Base-by-base conservation (phyloP, 1,284 basidiomycete genomes). In the Xerocomus nothofagi region DNA sequence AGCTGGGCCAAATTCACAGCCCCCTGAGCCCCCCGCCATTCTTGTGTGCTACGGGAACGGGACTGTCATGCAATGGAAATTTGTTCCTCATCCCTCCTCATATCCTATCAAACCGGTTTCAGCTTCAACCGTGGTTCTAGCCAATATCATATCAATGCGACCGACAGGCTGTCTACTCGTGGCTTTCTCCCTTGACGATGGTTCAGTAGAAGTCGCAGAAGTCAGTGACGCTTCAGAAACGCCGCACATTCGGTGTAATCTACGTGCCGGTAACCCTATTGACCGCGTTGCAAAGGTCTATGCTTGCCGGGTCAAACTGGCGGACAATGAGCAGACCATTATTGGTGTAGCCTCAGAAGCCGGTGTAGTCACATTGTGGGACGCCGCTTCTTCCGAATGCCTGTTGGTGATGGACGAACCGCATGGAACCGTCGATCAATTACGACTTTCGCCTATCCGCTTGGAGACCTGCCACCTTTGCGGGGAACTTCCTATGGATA, bases 301-400 rank as follows among this genome's bases (percentile, higher is more conserved):
- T 60, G 77, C 78, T 5, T 82, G 79, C 56, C 65, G 67, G 36
- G 65, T 78, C 39, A 74, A 78, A 44, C 62, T 86, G 37, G 77
- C 74, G 33, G 79, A 78, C 2, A 70, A 67, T 39, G 68, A 66
- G 17, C 76, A 74, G 18, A 63, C 81, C 15, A 73, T 91, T 56
- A 63, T 91, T 15, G 81, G 74, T 26, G 75, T 81, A 14, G 81
- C 82, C 8, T 84, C 86, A 1, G 76, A 81, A 36, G 76, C 79
- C 0, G 90, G 88, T 3, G 71, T 80, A 9, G 74, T 93, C 21
- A 83, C 84, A 0, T 61, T 92, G 12, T 90, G 85, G 86, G 84
- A 89, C 59, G 77, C 73, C 6, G 57, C 69, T 7, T 81, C 80
- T 4, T 76, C 78, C 5, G 80, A 84, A 49, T 80, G 81, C 54